These are phyloP conservation scores for Candida krabiensis DNA, from an alignment of 805 yeast genomes.

Conservation along the genomic window DNA sequence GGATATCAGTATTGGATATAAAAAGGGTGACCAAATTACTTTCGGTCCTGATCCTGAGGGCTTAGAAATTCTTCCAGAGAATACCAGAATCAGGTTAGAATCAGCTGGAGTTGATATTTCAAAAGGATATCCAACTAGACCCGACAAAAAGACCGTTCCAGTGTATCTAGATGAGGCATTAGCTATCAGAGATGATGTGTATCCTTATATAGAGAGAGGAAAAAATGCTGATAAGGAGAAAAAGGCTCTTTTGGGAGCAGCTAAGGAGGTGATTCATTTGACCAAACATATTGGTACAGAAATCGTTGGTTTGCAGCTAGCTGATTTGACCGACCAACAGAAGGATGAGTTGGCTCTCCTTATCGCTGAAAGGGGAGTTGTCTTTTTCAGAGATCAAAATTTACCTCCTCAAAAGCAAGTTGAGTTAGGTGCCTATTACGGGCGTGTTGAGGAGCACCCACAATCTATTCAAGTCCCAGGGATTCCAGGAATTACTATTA, in stretches of 20 bases:
- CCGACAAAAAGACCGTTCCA: constrained; percentile 30
- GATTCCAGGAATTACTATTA: constrained; percentile 37
- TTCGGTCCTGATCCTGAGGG: constrained; percentile 20
- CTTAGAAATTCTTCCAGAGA: constrained; percentile 27
- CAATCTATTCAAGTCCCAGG: constrained; percentile 35
- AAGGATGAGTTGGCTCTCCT: constrained; percentile 47
- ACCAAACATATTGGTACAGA: constrained; percentile 50
- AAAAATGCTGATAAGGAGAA: constrained; percentile 25
- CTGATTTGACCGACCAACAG: constrained; percentile 42
- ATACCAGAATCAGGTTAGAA: constrained; percentile 30
- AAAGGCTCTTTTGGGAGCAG: constrained; percentile 41
- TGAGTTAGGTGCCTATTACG: constrained; percentile 45
- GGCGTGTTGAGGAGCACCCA: constrained; percentile 41
- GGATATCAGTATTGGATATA: constrained; percentile 5
- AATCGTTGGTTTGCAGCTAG: constrained; percentile 44
- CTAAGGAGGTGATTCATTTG: constrained; percentile 39
- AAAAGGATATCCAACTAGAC: constrained; percentile 38
- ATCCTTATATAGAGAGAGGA: constrained; percentile 31
- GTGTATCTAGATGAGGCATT: constrained; percentile 37
- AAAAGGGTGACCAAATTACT: neutral
- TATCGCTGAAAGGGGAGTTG: constrained; percentile 48
- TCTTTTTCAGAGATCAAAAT: constrained; percentile 49
- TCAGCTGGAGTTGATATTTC: constrained; percentile 37
- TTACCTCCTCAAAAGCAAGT: constrained; percentile 42
- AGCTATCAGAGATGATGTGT: constrained; percentile 31